Evolutionary conservation across 768 basidiomycete genomes (phyloP).

Genomic region (Strobilomyces confusus): DNA sequence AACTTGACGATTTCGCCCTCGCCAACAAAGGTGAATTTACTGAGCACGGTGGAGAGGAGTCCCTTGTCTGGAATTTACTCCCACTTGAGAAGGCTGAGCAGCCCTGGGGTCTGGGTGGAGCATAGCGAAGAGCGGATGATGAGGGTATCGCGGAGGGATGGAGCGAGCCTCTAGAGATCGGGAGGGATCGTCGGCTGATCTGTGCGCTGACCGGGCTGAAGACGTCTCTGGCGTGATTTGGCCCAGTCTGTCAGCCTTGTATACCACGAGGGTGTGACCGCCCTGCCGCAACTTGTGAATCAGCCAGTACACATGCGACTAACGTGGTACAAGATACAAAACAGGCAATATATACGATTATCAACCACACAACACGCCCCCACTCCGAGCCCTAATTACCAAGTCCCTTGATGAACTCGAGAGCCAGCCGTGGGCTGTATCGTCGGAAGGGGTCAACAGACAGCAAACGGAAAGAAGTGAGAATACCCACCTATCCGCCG

Average conservation of each 20-base stretch:
- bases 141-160: conserved; percentile 72
- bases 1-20: conserved; percentile 96
- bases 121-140: conserved; percentile 85
- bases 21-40: conserved; percentile 86
- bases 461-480: not conserved
- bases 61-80: conserved; percentile 62
- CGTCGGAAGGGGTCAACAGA: not conserved
- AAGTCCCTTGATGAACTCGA: conserved; percentile 62
- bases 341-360: conserved; percentile 4
- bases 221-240: conserved; percentile 68
- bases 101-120: conserved; percentile 87
- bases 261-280: conserved; percentile 78
- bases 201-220: conserved; percentile 49
- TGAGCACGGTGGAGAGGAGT: conserved; percentile 64
- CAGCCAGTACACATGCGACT: too few relatives aligned
- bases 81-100: conserved; percentile 81
- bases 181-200: conserved; percentile 57
- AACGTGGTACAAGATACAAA: conserved; percentile 8
- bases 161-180: conserved; percentile 61
- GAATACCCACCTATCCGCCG: conserved; percentile 64
- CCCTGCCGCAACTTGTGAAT: too few relatives aligned
- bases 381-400: conserved; percentile 6
- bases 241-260: conserved; percentile 69
- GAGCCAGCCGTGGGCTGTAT: conserved; percentile 55
- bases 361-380: not conserved